Evolutionary conservation across 2,329 filamentous ascomycete species (phyloP).

Genomic region (Aspergillus bombycis): DNA sequence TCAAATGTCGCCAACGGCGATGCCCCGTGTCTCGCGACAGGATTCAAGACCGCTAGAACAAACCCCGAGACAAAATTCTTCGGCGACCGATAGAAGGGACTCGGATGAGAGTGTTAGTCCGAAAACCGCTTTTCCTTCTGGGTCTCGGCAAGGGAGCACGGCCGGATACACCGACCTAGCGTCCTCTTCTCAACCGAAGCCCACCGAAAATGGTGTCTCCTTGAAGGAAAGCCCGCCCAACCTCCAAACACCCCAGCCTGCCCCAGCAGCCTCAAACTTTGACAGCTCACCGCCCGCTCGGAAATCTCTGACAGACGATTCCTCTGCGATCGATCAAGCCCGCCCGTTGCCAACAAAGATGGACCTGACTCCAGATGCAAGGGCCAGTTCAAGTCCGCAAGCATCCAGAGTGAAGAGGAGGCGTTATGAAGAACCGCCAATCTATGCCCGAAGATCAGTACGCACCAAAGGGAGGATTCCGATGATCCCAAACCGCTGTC

Average conservation of each 20-base stretch:
- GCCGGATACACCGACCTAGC: slow-evolving; percentile 30
- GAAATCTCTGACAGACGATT: slow-evolving; percentile 21
- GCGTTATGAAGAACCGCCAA: slow-evolving; percentile 57
- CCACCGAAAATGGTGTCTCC: slow-evolving; percentile 31
- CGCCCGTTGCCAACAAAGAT: slow-evolving; percentile 26
- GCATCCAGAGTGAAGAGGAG: slow-evolving; percentile 53
- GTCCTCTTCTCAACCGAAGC: slow-evolving; percentile 25
- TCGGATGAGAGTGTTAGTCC: slow-evolving; percentile 76
- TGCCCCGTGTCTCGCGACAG: slow-evolving; percentile 42
- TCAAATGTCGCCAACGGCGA: slow-evolving; percentile 36
- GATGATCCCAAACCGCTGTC: slow-evolving; percentile 41
- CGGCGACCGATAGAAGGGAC: slow-evolving; percentile 67
- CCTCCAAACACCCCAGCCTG: slow-evolving; percentile 18
- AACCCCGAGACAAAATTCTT: slow-evolving; percentile 42
- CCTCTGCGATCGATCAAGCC: slow-evolving; percentile 13
- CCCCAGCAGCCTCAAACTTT: slow-evolving; percentile 23
- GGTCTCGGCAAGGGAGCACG: slow-evolving; percentile 34
- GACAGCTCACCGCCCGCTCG: slow-evolving; percentile 34
- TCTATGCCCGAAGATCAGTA: slow-evolving; percentile 52
- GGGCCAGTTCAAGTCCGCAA: slow-evolving; percentile 29
- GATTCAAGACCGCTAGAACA: slow-evolving; percentile 41
- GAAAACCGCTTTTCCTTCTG: slow-evolving; percentile 58
- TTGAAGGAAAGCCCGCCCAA: slow-evolving; percentile 28
- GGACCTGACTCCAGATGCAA: slow-evolving; percentile 26
- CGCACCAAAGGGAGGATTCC: slow-evolving; percentile 47